A percentile compares a stretch with the other conserved stretches of the same genome.
Conservation (phyloP, 1,284 basidiomycete genomes). For the Leucoagaricus sp. region DNA sequence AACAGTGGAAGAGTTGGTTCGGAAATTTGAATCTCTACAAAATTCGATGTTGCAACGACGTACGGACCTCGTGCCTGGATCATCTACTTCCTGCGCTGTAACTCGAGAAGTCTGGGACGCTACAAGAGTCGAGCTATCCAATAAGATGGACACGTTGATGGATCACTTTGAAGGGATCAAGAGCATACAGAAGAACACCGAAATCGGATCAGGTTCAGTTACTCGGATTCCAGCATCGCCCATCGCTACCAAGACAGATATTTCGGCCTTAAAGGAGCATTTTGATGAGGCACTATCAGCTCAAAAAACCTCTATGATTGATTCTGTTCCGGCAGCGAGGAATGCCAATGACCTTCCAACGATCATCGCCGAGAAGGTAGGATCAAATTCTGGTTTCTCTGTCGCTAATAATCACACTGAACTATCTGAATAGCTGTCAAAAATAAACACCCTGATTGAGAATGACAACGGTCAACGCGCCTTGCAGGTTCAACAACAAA, state of each 20-base stretch:
- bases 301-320: not conserved
- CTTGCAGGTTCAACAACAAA: conserved; percentile 58
- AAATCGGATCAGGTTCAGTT: conserved; percentile 20
- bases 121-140: conserved; percentile 15
- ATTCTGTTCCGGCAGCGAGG: not conserved
- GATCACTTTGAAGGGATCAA: conserved; percentile 18
- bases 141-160: conserved; percentile 16
- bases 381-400: not conserved
- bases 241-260: not conserved
- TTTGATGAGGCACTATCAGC: not conserved
- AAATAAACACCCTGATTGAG: conserved; percentile 46
- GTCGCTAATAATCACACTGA: not conserved
- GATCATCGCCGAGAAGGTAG: conserved; percentile 12
- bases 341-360: not conserved
- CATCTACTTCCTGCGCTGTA: not conserved
- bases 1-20: conserved; percentile 3
- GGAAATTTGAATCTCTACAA: conserved; percentile 1
- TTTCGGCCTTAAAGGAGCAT: not conserved
- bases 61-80: not conserved
- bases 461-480: conserved; percentile 47
- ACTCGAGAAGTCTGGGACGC: conserved; percentile 17
- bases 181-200: conserved; percentile 17
- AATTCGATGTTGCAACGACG: no score
- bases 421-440: conserved; percentile 35
- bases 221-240: not conserved